Base-by-base conservation (phyloP, 176 grass and related monocot genomes). In the Carex pumila region DNA sequence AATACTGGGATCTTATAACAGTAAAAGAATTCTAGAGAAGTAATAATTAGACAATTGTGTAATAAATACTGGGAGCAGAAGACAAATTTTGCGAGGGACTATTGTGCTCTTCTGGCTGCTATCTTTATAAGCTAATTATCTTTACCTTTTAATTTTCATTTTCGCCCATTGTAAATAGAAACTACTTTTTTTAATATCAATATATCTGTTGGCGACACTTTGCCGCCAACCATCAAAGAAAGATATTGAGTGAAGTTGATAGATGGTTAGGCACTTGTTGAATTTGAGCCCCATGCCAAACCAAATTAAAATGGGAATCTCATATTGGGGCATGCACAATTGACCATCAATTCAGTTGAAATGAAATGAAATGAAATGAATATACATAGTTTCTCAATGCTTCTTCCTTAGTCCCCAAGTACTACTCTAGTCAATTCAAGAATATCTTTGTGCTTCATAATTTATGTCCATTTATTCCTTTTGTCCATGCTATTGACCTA, bases 331-430 rank as follows among this genome's bases (percentile, higher is more conserved):
- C n/a, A 72, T 63, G 1, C 1, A 50, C 0, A 81, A 53, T 62
- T 39, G 79, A 87, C 72, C 32, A 50, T 71, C 59, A 0, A 25
- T 25, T 25, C 7, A 79, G 67, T 12, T 80, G 50, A 59, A 62
- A 62, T 83, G 15, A 59, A 52, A 62, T 34, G 1, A 34, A 34
- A n/a, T n/a, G n/a, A 25, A 25, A 25, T 83, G 8, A 69, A 61
- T 72, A 67, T n/a, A 34, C 13, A 84, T 49, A 39, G 50, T 84
- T 65, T 74, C 73, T 52, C 53, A 19, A 63, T 81, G 63, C 69
- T 88, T 88, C 64, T 88, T 88, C 64, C 87, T 88, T 88, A 88
- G 74, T 50, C 83, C 75, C 36, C 52, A 88, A 88, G 87, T 65
- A 64, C 10, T 49, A 64, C 10, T 49, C 4, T 19, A 39, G 53